Base-by-base conservation (phyloP, 345 rosid genomes). In the Schrenkiella parvula region DNA sequence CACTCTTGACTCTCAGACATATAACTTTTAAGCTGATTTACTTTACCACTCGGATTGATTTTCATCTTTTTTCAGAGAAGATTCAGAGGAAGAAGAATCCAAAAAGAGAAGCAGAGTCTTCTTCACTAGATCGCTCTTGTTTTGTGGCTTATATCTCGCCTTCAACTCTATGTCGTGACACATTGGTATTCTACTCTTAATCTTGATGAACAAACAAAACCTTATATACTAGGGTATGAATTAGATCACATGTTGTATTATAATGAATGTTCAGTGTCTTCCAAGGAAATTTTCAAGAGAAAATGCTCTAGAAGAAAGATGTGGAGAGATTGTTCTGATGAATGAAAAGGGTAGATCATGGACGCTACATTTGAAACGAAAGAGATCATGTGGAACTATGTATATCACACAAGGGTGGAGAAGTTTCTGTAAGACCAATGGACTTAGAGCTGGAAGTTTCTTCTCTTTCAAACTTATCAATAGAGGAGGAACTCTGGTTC, bases 281-380 rank as follows among this genome's bases (percentile, higher is more conserved):
- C 50, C 41, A 13, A 64, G 0, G 11, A 1, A 23, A 15, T 55
- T 55, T 54, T 58, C 14, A 8, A 64, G 58, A 23, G 35, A 0
- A 32, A 73, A 64, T 55, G 41, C 8, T 28, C 4, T 72, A 34
- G 43, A 18, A 13, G 8, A 0, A 53, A 41, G 37, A 64, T 11
- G 29, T 32, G 63, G 59, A 39, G 28, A 72, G 53, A 43, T 64
- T 31, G 48, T 31, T 53, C 38, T 71, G 25, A 52, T 21, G 35
- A 60, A 52, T 71, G 62, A 72, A 42, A 63, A 72, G 6, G 70
- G 67, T 1, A 31, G 0, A 29, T 52, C 69, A 21, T 72, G 69
- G 70, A 72, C 6, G 0, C 9, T 62, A 2, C n/a, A 2, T n/a
- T 2, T 72, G 19, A 53, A 3, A n/a, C 9, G 8, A 41, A 52